Conservation (phyloP, 2,329 filamentous ascomycete genomes). For the Botryotinia narcissicola region DNA sequence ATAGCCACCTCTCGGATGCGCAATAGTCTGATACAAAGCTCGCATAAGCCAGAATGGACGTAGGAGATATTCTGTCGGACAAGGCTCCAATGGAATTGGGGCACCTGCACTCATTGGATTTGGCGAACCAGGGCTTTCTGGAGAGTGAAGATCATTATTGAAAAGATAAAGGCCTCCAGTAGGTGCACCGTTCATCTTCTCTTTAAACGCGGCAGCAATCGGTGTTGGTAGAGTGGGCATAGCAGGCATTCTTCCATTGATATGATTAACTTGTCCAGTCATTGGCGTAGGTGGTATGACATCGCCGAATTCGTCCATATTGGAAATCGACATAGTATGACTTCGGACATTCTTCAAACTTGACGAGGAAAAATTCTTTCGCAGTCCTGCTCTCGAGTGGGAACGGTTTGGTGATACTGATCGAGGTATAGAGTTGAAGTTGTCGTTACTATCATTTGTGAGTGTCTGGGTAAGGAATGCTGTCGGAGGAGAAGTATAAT, state of each 20-base stretch:
- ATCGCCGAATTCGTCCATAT: conserved; percentile 57
- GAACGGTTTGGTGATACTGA: conserved; percentile 53
- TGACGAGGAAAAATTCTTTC: conserved; percentile 69
- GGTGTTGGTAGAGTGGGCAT: conserved; percentile 68
- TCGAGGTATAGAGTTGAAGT: conserved; percentile 36
- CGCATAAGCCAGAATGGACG: conserved; percentile 98
- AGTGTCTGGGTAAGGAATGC: conserved; percentile 35
- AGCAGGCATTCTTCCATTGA: conserved; percentile 48
- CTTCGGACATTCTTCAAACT: conserved; percentile 70
- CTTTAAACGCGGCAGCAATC: conserved; percentile 59
- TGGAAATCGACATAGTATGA: conserved; percentile 68
- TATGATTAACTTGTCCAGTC: conserved; percentile 49
- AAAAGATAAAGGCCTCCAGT: conserved; percentile 76
- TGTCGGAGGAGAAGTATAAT: conserved; percentile 36
- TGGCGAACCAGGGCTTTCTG: conserved; percentile 61
- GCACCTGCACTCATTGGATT: conserved; percentile 61
- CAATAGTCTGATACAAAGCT: conserved; percentile 86
- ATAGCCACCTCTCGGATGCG: conserved; percentile 88
- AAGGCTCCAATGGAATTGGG: conserved; percentile 82
- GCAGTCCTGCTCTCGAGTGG: conserved; percentile 46
- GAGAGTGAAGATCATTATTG: conserved; percentile 76
- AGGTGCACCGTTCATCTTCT: conserved; percentile 54
- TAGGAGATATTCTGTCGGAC: conserved; percentile 83
- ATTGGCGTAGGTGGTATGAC: conserved; percentile 72
- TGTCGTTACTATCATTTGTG: conserved; percentile 39